A percentile compares a stretch with the other conserved stretches of the same genome.
phyloP scores from a whole-genome alignment of 495 filamentous ascomycete species.

The Evernia prunastri region DNA sequence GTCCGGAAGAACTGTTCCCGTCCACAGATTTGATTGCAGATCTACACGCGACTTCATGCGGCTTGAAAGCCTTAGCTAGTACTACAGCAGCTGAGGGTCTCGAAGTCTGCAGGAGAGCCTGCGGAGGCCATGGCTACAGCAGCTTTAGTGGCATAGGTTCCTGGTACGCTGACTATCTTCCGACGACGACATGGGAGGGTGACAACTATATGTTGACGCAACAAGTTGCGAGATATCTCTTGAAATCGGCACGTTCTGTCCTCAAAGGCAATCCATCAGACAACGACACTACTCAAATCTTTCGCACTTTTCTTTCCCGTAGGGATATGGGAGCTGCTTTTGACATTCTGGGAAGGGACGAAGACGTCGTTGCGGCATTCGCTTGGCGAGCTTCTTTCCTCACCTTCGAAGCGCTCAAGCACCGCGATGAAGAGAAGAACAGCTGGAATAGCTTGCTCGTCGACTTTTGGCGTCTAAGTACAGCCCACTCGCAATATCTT shows the following conservation, averaged over 20 bases:
- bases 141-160: slow-evolving; percentile 62
- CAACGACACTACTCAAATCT: slow-evolving; percentile 54
- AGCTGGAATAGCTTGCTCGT: slow-evolving; percentile 66
- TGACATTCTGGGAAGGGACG: slow-evolving; percentile 55
- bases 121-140: slow-evolving; percentile 69
- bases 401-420: slow-evolving; percentile 64
- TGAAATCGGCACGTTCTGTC: slow-evolving; percentile 59
- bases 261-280: slow-evolving; percentile 47
- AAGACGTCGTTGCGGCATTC: slow-evolving; percentile 59
- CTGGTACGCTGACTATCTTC: slow-evolving; percentile 63
- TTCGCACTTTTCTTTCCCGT: slow-evolving; percentile 51
- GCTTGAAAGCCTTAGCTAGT: slow-evolving; percentile 62
- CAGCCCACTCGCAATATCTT: slow-evolving; percentile 62
- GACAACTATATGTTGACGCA: slow-evolving; percentile 77
- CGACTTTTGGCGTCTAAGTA: slow-evolving; percentile 65
- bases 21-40: slow-evolving; percentile 63
- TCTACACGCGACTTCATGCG: slow-evolving; percentile 67
- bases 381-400: slow-evolving; percentile 65
- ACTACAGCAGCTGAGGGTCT: slow-evolving; percentile 62
- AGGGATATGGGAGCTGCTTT: slow-evolving; percentile 61
- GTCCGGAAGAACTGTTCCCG: slow-evolving; percentile 57
- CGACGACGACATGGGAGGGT: slow-evolving; percentile 62
- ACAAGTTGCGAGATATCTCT: slow-evolving; percentile 66
- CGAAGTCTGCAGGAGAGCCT: slow-evolving; percentile 63
- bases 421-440: slow-evolving; percentile 61